Evolutionary conservation across 495 filamentous ascomycete species (phyloP), one percentile per base, ranked within the genome.

Genomic region (Sphaerosporella brunnea): DNA sequence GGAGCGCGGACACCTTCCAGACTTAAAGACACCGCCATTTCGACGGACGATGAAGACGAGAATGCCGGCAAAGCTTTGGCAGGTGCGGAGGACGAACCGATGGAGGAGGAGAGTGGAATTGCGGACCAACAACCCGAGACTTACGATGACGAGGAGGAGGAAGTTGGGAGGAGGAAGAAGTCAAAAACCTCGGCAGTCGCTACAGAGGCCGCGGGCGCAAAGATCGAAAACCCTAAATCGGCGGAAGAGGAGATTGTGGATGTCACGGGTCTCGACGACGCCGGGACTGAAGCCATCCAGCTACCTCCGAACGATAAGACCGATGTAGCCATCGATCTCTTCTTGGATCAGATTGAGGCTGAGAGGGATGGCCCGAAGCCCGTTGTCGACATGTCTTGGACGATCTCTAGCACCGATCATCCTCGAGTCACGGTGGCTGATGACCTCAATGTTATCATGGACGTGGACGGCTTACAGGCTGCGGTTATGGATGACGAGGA

Each of bases 401-500:
- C 66, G 23, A 69, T 78, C 8, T 80, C 54, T 11, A 62, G 79
- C 18, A 68, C 69, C 20, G 69, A 73, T 42, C 66, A 68, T 48
- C 76, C 76, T 23, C 65, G 72, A 45, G 70, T 78, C 2, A 80
- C 77, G 0, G 75, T 85, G 2, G 71, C 79, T 36, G 82, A 85
- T 56, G 76, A 84, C 60, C 65, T 70, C 19, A 62, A 63, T 34
- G 66, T 82, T 24, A 64, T 83, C 1, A 63, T 93, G 42, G 79
- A 84, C 54, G 63, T 80, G 32, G 78, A 83, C 60, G 88, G 93
- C 39, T 78, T 78, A 68, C 82, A 93, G 47, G 69, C 80, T 50
- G 45, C 80, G 21, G 62, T 80, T 50, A 93, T 82, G 56, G 82
- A 95, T 48, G 75, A 80, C 8, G 88, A 86, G 67, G 86, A 82